Percentiles rank a stretch among this genome's conserved stretches.
Conservation (phyloP, 768 basidiomycete species). For the Tylopilus felleus region DNA sequence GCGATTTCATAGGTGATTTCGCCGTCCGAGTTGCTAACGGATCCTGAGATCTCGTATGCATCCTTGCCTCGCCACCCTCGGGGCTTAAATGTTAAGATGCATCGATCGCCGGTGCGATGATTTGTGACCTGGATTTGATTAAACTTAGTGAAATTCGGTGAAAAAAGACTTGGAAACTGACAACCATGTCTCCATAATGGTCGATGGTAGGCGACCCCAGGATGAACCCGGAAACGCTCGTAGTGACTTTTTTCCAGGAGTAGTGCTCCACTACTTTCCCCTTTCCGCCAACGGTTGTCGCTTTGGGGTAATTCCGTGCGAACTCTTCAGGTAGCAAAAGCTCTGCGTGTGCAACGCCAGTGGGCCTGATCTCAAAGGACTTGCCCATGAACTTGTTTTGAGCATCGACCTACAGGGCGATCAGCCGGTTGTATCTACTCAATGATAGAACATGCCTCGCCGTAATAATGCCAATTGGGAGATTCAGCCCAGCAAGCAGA, state of each 20-base stretch:
- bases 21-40: slow-evolving; percentile 65
- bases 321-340: slow-evolving; percentile 68
- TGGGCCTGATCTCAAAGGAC: slow-evolving; percentile 93
- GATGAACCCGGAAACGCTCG: slow-evolving; percentile 89
- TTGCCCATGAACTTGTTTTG: slow-evolving; percentile 97
- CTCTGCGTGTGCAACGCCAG: slow-evolving; percentile 89
- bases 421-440: background rate
- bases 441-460: slow-evolving; percentile 52
- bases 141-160: background rate
- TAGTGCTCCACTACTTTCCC: slow-evolving; percentile 84
- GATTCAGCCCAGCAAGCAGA: slow-evolving; percentile 95
- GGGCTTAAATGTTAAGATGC: slow-evolving; percentile 91
- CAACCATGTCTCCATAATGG: slow-evolving; percentile 93
- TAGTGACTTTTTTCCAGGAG: slow-evolving; percentile 93
- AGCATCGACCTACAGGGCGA: slow-evolving; percentile 71
- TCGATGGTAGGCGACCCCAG: slow-evolving; percentile 85
- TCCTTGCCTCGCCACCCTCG: slow-evolving; percentile 92
- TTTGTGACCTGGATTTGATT: slow-evolving; percentile 58
- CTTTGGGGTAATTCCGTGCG: slow-evolving; percentile 60
- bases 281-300: slow-evolving; percentile 37
- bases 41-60: slow-evolving; percentile 89
- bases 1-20: slow-evolving; percentile 82
- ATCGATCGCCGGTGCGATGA: slow-evolving; percentile 85
- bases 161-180: slow-evolving; percentile 40
- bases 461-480: slow-evolving; percentile 85